Conservation (phyloP, 169 alveolate species). For the Besnoitia besnoiti region DNA sequence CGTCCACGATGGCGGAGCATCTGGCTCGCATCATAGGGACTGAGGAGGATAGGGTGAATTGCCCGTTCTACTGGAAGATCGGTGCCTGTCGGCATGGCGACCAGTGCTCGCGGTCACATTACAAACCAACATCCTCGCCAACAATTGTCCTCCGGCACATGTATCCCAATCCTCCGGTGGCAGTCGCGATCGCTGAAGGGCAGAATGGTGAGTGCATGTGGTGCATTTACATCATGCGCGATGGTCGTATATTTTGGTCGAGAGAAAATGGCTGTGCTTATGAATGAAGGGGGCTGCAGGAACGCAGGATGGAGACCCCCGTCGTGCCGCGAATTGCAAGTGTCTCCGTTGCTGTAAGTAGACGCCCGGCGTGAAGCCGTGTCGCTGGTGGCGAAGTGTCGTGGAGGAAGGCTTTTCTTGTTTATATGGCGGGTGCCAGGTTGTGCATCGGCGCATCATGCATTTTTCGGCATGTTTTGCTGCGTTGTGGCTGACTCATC, state of each 20-base stretch:
- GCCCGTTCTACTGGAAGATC: conserved; percentile 99
- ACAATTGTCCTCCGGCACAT: conserved; percentile 96
- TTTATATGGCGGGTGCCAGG: too few species aligned
- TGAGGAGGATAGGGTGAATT: conserved; percentile 99
- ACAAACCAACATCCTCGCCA: conserved; percentile 93
- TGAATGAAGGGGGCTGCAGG: too few species aligned
- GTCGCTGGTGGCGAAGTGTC: too few species aligned
- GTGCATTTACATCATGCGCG: too few species aligned
- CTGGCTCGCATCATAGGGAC: conserved; percentile 98
- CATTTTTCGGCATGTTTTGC: not conserved
- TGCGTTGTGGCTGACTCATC: not conserved
- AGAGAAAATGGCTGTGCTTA: too few species aligned
- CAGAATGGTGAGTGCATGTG: conserved; percentile 81
- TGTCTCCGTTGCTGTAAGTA: too few species aligned
- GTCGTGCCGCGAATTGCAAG: too few species aligned
- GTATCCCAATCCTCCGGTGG: conserved; percentile 98
- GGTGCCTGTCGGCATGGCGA: conserved; percentile 99
- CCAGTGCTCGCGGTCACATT: conserved; percentile 98
- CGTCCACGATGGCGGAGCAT: conserved; percentile 96
- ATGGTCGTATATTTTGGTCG: too few species aligned
- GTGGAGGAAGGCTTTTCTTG: too few species aligned
- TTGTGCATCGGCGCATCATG: too few species aligned
- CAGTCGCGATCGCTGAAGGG: conserved; percentile 99
- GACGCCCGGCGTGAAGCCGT: too few species aligned
- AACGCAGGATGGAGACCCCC: too few species aligned